Conservation (phyloP, 192 early-diverging fungal species). For the Coemansia umbellata region DNA sequence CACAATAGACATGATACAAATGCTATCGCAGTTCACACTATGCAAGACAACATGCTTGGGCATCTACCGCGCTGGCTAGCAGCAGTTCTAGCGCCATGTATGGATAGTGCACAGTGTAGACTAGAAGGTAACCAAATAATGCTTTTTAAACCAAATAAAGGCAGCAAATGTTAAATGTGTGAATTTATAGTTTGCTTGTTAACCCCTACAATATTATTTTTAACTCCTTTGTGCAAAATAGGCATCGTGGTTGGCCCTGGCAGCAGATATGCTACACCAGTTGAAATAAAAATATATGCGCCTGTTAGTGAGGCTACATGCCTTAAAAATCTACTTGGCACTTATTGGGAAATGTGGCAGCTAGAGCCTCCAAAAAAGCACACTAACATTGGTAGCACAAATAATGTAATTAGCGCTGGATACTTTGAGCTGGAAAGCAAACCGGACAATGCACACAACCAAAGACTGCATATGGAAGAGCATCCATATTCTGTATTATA, state of each 20-base stretch:
- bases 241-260: slow-evolving; percentile 20
- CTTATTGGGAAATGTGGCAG: slow-evolving; percentile 43
- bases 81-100: slow-evolving; percentile 30
- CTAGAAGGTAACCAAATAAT: neutral
- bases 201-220: neutral
- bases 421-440: neutral
- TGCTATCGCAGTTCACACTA: slow-evolving; percentile 19
- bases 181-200: neutral
- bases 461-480: neutral
- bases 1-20: slow-evolving; percentile 23
- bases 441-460: neutral
- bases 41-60: slow-evolving; percentile 8
- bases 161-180: no score
- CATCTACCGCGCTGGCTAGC: slow-evolving; percentile 42
- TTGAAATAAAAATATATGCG: slow-evolving; percentile 9
- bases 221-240: neutral
- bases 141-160: neutral
- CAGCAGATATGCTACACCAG: slow-evolving; percentile 17
- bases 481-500: no score
- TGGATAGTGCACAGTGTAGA: slow-evolving; percentile 15
- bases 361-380: slow-evolving; percentile 2
- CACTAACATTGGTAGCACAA: no score
- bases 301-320: neutral
- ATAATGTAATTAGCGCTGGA: no score
- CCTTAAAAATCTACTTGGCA: slow-evolving; percentile 7